Base-by-base conservation (phyloP, 2,329 filamentous ascomycete genomes). In the Dothidotthia symphoricarpi region DNA sequence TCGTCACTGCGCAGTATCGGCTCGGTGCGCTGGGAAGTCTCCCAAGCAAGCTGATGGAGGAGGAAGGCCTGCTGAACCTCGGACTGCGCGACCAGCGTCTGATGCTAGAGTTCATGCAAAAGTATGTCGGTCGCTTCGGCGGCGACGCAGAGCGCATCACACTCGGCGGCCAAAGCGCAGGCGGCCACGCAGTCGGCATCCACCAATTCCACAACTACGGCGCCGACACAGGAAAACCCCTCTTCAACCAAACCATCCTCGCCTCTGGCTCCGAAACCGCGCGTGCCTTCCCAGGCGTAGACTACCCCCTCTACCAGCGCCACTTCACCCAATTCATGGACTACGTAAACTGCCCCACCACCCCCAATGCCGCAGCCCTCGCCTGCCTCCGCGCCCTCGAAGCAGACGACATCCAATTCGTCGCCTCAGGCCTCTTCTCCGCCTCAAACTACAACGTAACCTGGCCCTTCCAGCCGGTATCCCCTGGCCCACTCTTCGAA, bases 381-480 rank as follows among this genome's bases (percentile, higher is more conserved):
- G 41, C 47, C 2, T 75, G 72, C 33, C 56, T 75, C 1, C 66
- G 66, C 3, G 45, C 49, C 1, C 67, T 64, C 0, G 61, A 70
- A 9, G 53, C 70, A 2, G 37, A 49, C 3, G 57, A 61, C 1
- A 69, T 75, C 25, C 64, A 67, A 40, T 39, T 65, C 29, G 52
- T 69, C 13, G 71, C 69, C 24, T 59, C 61, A 0, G 61, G 63
- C 14, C 37, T 74, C 3, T 74, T 66, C 38, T 51, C 61, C 2
- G 61, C 66, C 0, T 67, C 68, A 3, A 53, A 68, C 4, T 63
- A 64, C 12, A 64, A 63, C 25, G 55, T 71, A 16, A 75, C 70
- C 0, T 75, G 73, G 73, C 72, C 73, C 0, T 76, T 72, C 54
- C 73, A 75, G 34, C 73, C 73, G 1, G 67, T 69, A 0, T 69